These are phyloP conservation scores for Misopates orontium DNA, from an alignment of 257 asterid species.

Conservation along the genomic window DNA sequence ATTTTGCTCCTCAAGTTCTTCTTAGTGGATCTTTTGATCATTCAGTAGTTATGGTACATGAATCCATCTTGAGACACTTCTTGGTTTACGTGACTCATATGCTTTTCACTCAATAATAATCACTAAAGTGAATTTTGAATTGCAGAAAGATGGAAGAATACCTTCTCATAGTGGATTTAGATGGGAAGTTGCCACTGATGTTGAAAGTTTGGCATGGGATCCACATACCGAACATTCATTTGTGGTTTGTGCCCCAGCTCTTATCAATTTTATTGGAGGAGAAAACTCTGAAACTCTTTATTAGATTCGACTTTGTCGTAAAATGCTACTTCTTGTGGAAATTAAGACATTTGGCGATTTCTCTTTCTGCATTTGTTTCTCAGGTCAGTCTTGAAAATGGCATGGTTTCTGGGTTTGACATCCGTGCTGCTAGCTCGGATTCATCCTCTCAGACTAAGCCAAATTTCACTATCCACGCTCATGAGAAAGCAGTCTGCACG, in stretches of 20 bases:
- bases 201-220: conserved; percentile 93
- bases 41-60: conserved; percentile 63
- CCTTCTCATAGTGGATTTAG: conserved; percentile 55
- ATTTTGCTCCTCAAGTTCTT: conserved; percentile 67
- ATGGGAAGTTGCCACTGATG: conserved; percentile 73
- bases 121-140: conserved; percentile 20
- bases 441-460: conserved; percentile 53
- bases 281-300: not conserved
- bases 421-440: conserved; percentile 61
- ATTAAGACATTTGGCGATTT: not conserved
- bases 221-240: conserved; percentile 83
- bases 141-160: conserved; percentile 72
- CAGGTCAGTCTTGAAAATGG: conserved; percentile 93
- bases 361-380: conserved; percentile 21
- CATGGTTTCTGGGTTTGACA: conserved; percentile 65
- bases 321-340: not conserved
- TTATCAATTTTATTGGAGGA: not conserved
- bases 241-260: conserved; percentile 63
- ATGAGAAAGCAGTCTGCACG: conserved; percentile 79
- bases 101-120: not conserved
- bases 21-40: conserved; percentile 92
- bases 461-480: conserved; percentile 84
- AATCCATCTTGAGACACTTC: not conserved
- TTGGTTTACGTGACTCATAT: conserved; percentile 7
- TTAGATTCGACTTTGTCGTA: not conserved